phyloP scores from a whole-genome alignment of 1,284 basidiomycete species.

The Papiliotrema terrestris region DNA sequence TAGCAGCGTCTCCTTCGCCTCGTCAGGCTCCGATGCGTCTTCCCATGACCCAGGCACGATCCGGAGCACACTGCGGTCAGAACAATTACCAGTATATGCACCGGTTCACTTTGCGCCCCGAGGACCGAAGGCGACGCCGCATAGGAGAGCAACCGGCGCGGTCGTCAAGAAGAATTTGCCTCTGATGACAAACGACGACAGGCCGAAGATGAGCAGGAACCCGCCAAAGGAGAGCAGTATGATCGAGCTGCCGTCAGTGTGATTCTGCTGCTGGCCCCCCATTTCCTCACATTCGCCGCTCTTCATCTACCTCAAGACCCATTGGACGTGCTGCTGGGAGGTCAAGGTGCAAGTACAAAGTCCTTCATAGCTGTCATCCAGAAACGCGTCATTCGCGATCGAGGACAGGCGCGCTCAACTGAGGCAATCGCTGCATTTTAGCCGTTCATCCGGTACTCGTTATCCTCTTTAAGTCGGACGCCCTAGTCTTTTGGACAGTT shows the following conservation, averaged over 20 bases:
- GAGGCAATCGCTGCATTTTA: no score
- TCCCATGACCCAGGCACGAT: slow-evolving; percentile 21
- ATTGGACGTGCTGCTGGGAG: no score
- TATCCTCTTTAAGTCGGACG: no score
- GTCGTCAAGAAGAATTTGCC: slow-evolving; percentile 20
- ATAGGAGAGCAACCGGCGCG: slow-evolving; percentile 16
- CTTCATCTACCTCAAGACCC: slow-evolving; percentile 1
- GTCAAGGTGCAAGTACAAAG: no score
- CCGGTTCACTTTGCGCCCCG: slow-evolving; percentile 12
- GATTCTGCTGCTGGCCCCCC: neutral
- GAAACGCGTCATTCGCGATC: no score
- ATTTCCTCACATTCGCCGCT: neutral
- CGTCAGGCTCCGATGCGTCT: slow-evolving; percentile 13
- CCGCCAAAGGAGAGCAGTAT: slow-evolving; percentile 10
- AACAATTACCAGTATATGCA: neutral
- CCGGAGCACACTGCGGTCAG: slow-evolving; percentile 10
- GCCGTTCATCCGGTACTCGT: no score
- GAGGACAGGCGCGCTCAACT: no score
- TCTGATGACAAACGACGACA: slow-evolving; percentile 17
- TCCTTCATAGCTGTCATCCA: no score
- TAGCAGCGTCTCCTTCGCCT: slow-evolving; percentile 15
- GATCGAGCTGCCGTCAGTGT: neutral
- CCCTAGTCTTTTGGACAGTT: no score
- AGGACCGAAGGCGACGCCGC: slow-evolving; percentile 21
- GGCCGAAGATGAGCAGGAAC: slow-evolving; percentile 19